phyloP scores from a whole-genome alignment of 108 stramenopile species.

The Nitzschia sp. region DNA sequence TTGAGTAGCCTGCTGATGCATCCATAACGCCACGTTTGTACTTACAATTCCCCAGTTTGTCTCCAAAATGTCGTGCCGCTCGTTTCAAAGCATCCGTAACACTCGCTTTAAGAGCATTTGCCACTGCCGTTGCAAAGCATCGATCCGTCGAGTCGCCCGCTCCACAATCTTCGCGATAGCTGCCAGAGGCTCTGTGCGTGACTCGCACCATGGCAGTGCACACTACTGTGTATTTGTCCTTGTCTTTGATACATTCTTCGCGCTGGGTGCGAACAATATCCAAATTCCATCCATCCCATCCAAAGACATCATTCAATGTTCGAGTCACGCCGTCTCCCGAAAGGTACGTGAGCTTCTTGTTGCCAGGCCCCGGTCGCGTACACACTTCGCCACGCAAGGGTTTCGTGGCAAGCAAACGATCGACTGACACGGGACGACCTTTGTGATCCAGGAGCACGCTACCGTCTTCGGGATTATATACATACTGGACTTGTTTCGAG shows the following conservation, averaged over 20 bases:
- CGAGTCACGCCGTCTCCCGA: constrained; percentile 78
- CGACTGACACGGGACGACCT: constrained; percentile 58
- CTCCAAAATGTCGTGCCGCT: constrained; percentile 80
- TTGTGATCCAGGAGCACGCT: constrained; percentile 43
- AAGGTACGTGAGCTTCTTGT: constrained; percentile 76
- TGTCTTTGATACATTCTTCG: constrained; percentile 54
- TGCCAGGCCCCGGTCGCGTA: constrained; percentile 77
- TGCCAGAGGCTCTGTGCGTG: constrained; percentile 59
- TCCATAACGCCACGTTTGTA: too few relatives aligned
- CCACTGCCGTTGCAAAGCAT: constrained; percentile 61
- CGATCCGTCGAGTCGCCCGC: constrained; percentile 78
- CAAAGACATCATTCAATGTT: constrained; percentile 84
- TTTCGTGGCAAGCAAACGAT: constrained; percentile 62
- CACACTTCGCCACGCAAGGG: constrained; percentile 66
- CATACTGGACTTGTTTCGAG: constrained; percentile 22
- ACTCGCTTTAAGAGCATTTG: constrained; percentile 76
- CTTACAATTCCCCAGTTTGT: constrained; percentile 43
- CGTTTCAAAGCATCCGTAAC: constrained; percentile 88
- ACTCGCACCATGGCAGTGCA: constrained; percentile 76
- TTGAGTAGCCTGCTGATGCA: too few relatives aligned
- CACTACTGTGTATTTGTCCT: constrained; percentile 41
- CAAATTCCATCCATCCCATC: constrained; percentile 83
- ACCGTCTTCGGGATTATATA: constrained; percentile 49
- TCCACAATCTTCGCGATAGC: constrained; percentile 81
- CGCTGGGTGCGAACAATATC: constrained; percentile 56